A percentile compares a stretch with the other conserved stretches of the same genome.
These are phyloP conservation scores for Stachybotrys echinatus DNA, from an alignment of 2,329 filamentous ascomycete species.

Conservation along the genomic window DNA sequence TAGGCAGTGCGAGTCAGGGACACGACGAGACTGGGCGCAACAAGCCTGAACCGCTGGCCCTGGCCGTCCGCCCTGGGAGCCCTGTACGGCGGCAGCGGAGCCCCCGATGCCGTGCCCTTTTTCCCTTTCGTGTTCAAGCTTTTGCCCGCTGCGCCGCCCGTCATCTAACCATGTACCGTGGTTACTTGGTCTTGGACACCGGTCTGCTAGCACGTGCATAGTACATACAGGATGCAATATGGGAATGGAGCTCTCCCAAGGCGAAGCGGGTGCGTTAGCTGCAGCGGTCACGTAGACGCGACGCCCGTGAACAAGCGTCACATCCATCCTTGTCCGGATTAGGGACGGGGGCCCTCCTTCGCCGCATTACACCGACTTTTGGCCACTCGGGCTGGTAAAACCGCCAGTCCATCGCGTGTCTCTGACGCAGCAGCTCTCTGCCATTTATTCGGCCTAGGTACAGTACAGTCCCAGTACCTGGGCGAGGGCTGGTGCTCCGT, in stretches of 20 bases:
- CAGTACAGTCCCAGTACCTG: too few species aligned
- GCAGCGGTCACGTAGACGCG: background rate
- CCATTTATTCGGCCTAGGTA: too few species aligned
- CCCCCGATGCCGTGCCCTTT: background rate
- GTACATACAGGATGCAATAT: background rate
- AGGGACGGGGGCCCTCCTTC: too few species aligned
- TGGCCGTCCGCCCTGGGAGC: background rate
- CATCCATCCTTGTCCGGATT: too few species aligned
- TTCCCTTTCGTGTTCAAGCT: background rate
- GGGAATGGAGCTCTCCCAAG: background rate
- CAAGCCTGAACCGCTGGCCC: background rate
- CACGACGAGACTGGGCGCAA: too few species aligned
- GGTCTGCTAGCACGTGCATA: too few species aligned
- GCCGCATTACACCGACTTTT: background rate
- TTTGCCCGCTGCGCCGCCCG: too few species aligned
- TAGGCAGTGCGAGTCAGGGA: background rate
- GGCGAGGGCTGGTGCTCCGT: too few species aligned
- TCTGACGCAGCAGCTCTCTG: background rate
- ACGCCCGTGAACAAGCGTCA: too few species aligned
- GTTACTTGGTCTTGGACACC: too few species aligned
- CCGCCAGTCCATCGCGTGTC: conserved; percentile 6
- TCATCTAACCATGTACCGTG: too few species aligned
- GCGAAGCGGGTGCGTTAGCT: background rate
- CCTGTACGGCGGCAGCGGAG: background rate
- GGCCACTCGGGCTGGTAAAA: background rate